Conservation (phyloP, 2,329 filamentous ascomycete species). For the Fusarium miscanthi region DNA sequence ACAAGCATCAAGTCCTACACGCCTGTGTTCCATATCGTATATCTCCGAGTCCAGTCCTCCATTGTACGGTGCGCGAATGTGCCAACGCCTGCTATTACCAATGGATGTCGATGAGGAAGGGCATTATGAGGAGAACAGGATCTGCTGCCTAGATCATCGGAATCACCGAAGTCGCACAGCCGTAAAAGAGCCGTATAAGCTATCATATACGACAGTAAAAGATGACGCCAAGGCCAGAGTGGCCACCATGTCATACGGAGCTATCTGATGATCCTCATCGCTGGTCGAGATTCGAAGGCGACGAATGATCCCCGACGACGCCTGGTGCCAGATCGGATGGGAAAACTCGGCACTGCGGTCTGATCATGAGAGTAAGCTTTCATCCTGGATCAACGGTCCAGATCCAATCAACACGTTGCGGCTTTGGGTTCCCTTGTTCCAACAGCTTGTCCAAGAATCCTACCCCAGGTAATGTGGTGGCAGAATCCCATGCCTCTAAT, state of each 20-base stretch:
- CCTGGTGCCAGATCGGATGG: not conserved
- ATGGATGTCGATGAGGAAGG: not conserved
- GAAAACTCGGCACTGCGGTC: not conserved
- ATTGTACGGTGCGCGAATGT: not conserved
- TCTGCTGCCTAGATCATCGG: slow-evolving; percentile 9
- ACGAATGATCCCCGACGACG: not conserved
- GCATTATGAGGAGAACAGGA: not conserved
- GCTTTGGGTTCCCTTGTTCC: not conserved
- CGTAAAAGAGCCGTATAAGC: not conserved
- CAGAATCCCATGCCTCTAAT: not conserved
- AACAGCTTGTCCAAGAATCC: not conserved
- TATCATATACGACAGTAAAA: not conserved
- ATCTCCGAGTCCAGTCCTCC: not conserved
- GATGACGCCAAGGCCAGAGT: slow-evolving; percentile 9
- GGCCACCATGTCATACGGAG: slow-evolving; percentile 11
- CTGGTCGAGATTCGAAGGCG: not conserved
- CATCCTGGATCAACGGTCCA: not conserved
- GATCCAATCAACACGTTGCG: not conserved
- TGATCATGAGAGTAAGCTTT: not conserved
- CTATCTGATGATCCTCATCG: slow-evolving; percentile 13
- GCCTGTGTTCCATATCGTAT: not conserved
- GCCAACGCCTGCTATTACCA: not conserved
- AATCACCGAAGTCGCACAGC: not conserved
- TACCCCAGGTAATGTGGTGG: not conserved
- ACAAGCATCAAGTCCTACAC: not conserved